Evolutionary conservation across 1,284 basidiomycete species (phyloP).

Genomic region (Ustilago hordei): DNA sequence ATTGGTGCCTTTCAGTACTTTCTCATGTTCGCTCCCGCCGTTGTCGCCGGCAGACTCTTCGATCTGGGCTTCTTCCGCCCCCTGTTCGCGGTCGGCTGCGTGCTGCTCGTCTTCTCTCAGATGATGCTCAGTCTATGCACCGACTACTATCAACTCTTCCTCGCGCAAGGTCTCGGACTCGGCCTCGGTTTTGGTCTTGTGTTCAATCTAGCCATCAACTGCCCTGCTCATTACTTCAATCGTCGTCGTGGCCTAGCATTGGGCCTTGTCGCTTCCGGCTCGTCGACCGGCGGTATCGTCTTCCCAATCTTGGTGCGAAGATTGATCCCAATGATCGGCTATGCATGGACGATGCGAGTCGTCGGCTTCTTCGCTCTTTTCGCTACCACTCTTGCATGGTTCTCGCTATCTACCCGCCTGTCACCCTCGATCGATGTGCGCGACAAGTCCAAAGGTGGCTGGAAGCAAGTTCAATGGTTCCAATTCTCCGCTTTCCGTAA

Average conservation of each 20-base stretch:
- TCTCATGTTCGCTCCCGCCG: conserved; percentile 47
- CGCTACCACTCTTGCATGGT: conserved; percentile 32
- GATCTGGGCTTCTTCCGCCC: conserved; percentile 53
- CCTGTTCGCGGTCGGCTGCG: conserved; percentile 35
- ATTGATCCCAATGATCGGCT: conserved; percentile 51
- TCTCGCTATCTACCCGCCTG: conserved; percentile 48
- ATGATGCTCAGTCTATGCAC: conserved; percentile 61
- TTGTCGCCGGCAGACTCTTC: conserved; percentile 51
- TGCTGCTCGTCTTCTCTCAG: conserved; percentile 47
- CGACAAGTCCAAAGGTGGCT: conserved; percentile 48
- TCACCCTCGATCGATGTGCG: conserved; percentile 41
- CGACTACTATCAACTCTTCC: conserved; percentile 61
- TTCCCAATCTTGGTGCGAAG: conserved; percentile 56
- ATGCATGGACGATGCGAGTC: conserved; percentile 50
- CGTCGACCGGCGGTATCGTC: conserved; percentile 57
- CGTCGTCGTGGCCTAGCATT: conserved; percentile 40
- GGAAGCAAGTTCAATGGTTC: conserved; percentile 44
- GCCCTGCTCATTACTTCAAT: conserved; percentile 49
- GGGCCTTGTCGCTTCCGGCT: conserved; percentile 55
- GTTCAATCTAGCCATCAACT: conserved; percentile 42
- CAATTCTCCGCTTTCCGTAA: conserved; percentile 48
- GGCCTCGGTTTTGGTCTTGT: conserved; percentile 58
- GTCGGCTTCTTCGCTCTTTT: conserved; percentile 56
- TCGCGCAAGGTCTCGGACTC: conserved; percentile 58
- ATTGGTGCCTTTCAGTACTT: conserved; percentile 57